Base-by-base conservation (phyloP, 148 eudicot genomes). In the Dianthus caryophyllus region DNA sequence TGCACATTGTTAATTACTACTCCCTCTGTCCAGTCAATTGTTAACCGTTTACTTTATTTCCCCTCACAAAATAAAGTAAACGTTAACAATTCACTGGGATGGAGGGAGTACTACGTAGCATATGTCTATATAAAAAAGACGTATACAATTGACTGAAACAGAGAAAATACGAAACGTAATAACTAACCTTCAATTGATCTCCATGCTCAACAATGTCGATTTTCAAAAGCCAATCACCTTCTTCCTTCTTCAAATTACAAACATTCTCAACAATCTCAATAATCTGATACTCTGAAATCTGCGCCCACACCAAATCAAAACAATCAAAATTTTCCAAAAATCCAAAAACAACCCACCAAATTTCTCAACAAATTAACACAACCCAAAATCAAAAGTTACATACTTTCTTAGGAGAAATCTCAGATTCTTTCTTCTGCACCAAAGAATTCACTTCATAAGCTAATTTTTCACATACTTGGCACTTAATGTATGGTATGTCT, bases 151-250 rank as follows among this genome's bases (percentile, higher is more conserved):
- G n/a, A n/a, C n/a, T n/a, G n/a, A n/a, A n/a, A n/a, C n/a, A n/a
- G n/a, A n/a, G n/a, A n/a, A n/a, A n/a, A n/a, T n/a, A n/a, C n/a
- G 4, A 33, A 33, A 33, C 7, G 38, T 3, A 33, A 33, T 33
- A 33, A 69, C 79, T 79, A n/a, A 90, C 98, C 90, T 84, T 71
- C 74, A 93, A 79, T 66, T 66, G 79, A 76, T 87, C 84, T 18
- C 85, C 96, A 76, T 90, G 74, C 71, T 93, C 98, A 57, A 87
- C 92, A 62, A 93, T 86, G 57, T 93, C 98, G 70, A 93, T 86
- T 69, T 90, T 93, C 29, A 93, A 79, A 66, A 93, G 83, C 97
- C 98, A 93, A 80, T 93, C 97, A 70, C 90, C 90, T 84, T 93
- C 98, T 69, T 83, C 83, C 88, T 93, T 93, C 88, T 93, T 93